These are phyloP conservation scores for Phialophora tarda DNA, from an alignment of 2,329 filamentous ascomycete genomes.

Conservation along the genomic window DNA sequence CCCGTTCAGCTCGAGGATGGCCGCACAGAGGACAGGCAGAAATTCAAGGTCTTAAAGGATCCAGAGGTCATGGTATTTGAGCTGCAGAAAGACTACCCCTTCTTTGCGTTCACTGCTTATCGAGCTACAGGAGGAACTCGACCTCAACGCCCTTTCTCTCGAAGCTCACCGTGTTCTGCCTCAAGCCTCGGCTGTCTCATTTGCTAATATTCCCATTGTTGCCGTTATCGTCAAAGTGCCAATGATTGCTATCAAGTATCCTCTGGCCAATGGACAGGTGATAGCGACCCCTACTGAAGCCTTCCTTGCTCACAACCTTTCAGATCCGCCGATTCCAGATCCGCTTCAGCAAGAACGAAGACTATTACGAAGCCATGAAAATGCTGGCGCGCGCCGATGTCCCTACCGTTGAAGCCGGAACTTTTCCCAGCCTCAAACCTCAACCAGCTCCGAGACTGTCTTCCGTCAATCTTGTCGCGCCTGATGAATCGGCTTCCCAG, in stretches of 20 bases:
- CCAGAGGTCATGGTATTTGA: constrained; percentile 46
- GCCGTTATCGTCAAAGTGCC: constrained; percentile 53
- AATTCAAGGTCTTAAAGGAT: constrained; percentile 47
- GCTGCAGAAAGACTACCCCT: not conserved
- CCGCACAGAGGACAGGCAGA: constrained; percentile 36
- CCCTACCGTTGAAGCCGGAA: constrained; percentile 50
- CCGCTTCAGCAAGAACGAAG: constrained; percentile 49
- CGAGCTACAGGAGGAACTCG: constrained; percentile 49
- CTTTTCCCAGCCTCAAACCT: constrained; percentile 38
- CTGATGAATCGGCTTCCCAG: constrained; percentile 31
- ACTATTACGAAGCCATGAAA: constrained; percentile 51
- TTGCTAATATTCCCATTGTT: constrained; percentile 42
- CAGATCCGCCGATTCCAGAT: constrained; percentile 55
- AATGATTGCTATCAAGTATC: constrained; percentile 55
- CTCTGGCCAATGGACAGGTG: constrained; percentile 43
- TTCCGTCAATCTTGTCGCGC: constrained; percentile 13
- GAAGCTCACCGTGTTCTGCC: constrained; percentile 38
- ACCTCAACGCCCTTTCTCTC: constrained; percentile 45
- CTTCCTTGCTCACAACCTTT: constrained; percentile 33
- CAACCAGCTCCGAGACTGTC: constrained; percentile 6
- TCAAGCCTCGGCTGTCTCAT: constrained; percentile 16
- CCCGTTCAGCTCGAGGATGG: constrained; percentile 31
- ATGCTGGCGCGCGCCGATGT: constrained; percentile 51
- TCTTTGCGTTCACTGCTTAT: constrained; percentile 21
- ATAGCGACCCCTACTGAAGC: constrained; percentile 25